Evolutionary conservation across 345 rosid genomes (phyloP).

Genomic region (Eucalyptus tenuipes): DNA sequence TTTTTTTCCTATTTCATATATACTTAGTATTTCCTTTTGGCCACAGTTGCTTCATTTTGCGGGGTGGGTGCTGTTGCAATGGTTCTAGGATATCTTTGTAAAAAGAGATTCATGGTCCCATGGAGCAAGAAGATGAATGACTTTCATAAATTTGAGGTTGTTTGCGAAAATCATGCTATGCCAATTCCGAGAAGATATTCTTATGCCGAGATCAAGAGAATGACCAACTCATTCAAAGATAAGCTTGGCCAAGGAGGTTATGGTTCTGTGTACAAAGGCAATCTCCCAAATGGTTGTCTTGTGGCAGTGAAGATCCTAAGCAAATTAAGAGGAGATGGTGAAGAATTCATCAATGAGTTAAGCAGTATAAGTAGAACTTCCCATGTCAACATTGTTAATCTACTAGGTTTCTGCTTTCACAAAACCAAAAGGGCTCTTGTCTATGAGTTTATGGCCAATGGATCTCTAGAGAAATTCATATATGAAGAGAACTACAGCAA

Average conservation of each 20-base stretch:
- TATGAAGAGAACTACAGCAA: not conserved
- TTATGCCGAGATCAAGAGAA: conserved; percentile 10
- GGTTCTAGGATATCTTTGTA: not conserved
- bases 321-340: conserved; percentile 19
- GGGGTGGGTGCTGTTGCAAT: not conserved
- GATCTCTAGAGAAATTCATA: conserved; percentile 20
- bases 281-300: conserved; percentile 2
- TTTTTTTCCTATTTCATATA: not conserved
- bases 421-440: not conserved
- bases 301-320: conserved; percentile 31
- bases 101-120: not conserved
- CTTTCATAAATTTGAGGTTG: not conserved
- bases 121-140: not conserved
- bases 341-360: conserved; percentile 36
- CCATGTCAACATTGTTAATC: conserved; percentile 26
- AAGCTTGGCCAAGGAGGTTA: conserved; percentile 25
- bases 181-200: not conserved
- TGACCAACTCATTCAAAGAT: conserved; percentile 11
- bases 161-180: not conserved
- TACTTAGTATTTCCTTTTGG: not conserved
- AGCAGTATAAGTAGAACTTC: conserved; percentile 41
- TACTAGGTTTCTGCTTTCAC: conserved; percentile 9
- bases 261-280: conserved; percentile 18
- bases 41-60: accelerated
- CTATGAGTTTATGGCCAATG: conserved; percentile 14